Conservation (phyloP, 768 basidiomycete genomes). For the Tulasnella sp. region DNA sequence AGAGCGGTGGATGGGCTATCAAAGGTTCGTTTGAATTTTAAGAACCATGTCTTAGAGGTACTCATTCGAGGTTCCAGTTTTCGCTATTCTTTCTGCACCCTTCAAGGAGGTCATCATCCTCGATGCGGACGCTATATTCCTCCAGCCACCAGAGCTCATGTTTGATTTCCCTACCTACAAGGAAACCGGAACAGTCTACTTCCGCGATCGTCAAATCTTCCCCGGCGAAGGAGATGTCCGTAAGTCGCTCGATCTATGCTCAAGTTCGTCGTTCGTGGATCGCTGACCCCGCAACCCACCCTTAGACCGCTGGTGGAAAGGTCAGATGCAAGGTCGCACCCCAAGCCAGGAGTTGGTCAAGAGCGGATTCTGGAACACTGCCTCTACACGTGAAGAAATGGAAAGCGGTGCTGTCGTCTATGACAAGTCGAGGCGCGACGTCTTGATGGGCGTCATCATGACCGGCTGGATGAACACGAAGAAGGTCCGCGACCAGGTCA, state of each 20-base stretch:
- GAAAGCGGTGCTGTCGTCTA: constrained; percentile 5
- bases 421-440: not conserved
- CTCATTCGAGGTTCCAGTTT: not conserved
- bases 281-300: not conserved
- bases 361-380: not conserved
- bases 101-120: constrained; percentile 11
- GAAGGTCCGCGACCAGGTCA: constrained; percentile 6
- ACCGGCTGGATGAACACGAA: constrained; percentile 10
- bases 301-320: not conserved
- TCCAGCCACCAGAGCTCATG: not conserved
- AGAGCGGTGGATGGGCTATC: constrained; percentile 6
- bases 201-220: constrained; percentile 6
- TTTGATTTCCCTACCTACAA: not conserved
- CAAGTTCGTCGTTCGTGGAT: not conserved
- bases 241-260: not conserved
- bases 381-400: not conserved
- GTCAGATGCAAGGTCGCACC: not conserved
- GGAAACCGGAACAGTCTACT: constrained; percentile 1
- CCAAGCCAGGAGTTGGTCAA: not conserved
- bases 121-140: not conserved
- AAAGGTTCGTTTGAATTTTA: not conserved
- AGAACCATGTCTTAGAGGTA: not conserved
- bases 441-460: constrained; percentile 8
- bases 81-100: not conserved
- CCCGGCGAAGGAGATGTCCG: constrained; percentile 6